Base-by-base conservation (phyloP, 164 flowering plant species). In the Kalanchoe fedtschenkoi region DNA sequence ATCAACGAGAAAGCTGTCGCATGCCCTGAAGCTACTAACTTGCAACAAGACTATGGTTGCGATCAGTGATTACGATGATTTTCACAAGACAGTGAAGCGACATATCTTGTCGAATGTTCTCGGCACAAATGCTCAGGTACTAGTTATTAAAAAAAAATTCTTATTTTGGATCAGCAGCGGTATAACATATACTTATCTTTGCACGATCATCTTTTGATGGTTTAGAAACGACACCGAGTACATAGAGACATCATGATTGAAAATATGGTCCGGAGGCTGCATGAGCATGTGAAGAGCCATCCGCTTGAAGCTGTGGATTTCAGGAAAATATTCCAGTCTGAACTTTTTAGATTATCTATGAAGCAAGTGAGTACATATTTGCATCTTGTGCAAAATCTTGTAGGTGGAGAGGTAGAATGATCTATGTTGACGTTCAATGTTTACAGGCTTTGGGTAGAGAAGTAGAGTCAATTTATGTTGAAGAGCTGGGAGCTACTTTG, bases 81-180 rank as follows among this genome's bases (percentile, higher is more conserved):
- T 85, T 70, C 89, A 95, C 77, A 89, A 80, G 75, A 70, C 70
- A 63, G 79, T 70, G 6, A 95, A 91, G 64, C 74, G 81, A 21
- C 43, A 69, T 58, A 30, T 91, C 34, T 72, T 95, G 34, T 60
- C 82, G n/a, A 71, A 79, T 68, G 65, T 84, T 65, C 63, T 95
- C 71, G 93, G 95, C 43, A 65, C 91, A 28, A 78, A 60, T 76
- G 96, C 98, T 70, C 97, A 88, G 98, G 98, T 93, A 66, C 58
- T 26, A 5, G 69, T 17, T 59, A 34, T 3, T 61, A 4, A 14
- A 44, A 30, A 15, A 3, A 26, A 28, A 35, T 59, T 24, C 26
- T 13, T 14, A 28, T 17, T 26, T 26, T 51, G 32, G n/a, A n/a
- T n/a, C n/a, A n/a, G n/a, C n/a, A n/a, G n/a, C n/a, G n/a, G n/a